A percentile compares a stretch with the other conserved stretches of the same genome.
phyloP scores from a whole-genome alignment of 192 early-diverging fungal genomes.

The Chytriomyces hyalinus region DNA sequence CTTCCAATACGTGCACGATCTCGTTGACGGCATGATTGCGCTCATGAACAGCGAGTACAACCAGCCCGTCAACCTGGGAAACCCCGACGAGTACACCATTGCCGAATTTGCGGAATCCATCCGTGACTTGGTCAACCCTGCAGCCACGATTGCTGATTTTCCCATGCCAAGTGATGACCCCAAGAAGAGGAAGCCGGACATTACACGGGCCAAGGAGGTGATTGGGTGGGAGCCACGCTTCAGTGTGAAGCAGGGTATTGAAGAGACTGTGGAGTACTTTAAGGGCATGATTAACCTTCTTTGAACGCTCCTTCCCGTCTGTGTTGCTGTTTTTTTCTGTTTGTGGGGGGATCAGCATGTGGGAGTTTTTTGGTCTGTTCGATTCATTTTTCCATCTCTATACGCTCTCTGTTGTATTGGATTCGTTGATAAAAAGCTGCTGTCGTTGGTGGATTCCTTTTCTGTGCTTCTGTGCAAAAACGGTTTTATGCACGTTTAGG shows the following conservation, averaged over 20 bases:
- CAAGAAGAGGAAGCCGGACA: conserved; percentile 76
- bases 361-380: too few relatives aligned
- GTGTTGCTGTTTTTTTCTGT: too few relatives aligned
- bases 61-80: conserved; percentile 81
- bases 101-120: conserved; percentile 79
- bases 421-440: too few relatives aligned
- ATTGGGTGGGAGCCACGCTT: conserved; percentile 78
- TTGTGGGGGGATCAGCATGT: too few relatives aligned
- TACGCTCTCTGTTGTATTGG: too few relatives aligned
- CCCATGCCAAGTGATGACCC: conserved; percentile 78
- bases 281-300: conserved; percentile 37
- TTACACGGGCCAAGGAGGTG: conserved; percentile 64
- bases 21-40: conserved; percentile 80
- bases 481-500: too few relatives aligned
- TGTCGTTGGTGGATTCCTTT: too few relatives aligned
- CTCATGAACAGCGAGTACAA: conserved; percentile 74
- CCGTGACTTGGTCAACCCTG: conserved; percentile 62
- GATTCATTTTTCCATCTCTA: too few relatives aligned
- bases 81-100: conserved; percentile 85
- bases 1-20: conserved; percentile 85
- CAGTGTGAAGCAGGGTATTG: conserved; percentile 75
- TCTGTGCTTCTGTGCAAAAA: too few relatives aligned
- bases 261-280: conserved; percentile 83
- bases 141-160: conserved; percentile 64
- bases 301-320: background rate